A percentile compares a stretch with the other conserved stretches of the same genome.
These are phyloP conservation scores for Aspergillus leporis DNA, from an alignment of 495 filamentous ascomycete genomes.

Conservation along the genomic window DNA sequence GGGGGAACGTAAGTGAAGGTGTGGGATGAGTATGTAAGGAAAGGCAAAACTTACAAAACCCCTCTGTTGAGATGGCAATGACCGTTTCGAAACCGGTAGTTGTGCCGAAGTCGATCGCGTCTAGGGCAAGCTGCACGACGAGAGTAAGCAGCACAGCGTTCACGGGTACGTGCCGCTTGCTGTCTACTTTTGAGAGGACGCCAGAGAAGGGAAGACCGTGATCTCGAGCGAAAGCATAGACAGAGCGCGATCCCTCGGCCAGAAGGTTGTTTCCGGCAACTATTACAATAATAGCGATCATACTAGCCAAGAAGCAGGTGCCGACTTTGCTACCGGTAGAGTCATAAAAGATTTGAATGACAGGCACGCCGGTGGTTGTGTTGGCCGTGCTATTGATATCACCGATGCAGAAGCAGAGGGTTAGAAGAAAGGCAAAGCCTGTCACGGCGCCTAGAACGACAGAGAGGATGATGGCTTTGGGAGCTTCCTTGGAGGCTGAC, in stretches of 20 bases:
- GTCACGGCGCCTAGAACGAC: conserved; percentile 53
- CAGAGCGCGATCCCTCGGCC: conserved; percentile 46
- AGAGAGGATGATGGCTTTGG: conserved; percentile 55
- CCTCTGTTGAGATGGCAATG: conserved; percentile 56
- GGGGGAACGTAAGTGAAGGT: not conserved
- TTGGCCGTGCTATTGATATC: conserved; percentile 42
- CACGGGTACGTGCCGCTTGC: conserved; percentile 46
- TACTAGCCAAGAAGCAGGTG: conserved; percentile 42
- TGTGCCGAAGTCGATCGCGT: conserved; percentile 59
- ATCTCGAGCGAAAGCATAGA: conserved; percentile 53
- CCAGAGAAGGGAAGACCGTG: conserved; percentile 49
- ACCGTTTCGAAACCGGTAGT: conserved; percentile 59
- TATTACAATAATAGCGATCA: conserved; percentile 45
- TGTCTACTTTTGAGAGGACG: conserved; percentile 40
- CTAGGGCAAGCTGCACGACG: conserved; percentile 54
- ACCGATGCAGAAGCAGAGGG: conserved; percentile 52
- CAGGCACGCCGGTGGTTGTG: conserved; percentile 46
- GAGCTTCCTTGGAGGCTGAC: conserved; percentile 50
- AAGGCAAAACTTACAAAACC: conserved; percentile 49
- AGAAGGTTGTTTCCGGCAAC: conserved; percentile 42
- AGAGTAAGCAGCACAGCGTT: conserved; percentile 51
- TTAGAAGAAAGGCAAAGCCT: conserved; percentile 51
- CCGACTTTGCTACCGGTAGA: conserved; percentile 45
- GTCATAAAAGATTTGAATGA: conserved; percentile 53
- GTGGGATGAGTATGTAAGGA: not conserved